Percentiles rank a stretch among this genome's conserved stretches.
Evolutionary conservation across 768 basidiomycete species (phyloP).

Genomic region (Pleurotus citrinopileatus): DNA sequence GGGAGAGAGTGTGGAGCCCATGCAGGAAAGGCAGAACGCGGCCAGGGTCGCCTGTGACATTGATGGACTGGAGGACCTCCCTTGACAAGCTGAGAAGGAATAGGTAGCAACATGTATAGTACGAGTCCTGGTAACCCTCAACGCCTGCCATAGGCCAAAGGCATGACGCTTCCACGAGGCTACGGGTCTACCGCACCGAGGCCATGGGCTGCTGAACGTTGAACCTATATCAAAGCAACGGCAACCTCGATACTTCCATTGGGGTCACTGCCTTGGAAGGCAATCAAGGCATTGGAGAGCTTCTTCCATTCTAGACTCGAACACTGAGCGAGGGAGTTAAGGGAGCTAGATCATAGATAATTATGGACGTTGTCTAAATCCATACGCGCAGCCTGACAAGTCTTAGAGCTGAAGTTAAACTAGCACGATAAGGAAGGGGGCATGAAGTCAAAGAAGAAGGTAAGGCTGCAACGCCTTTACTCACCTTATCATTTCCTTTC

Average conservation of each 20-base stretch:
- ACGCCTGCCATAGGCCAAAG: not conserved
- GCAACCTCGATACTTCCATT: not conserved
- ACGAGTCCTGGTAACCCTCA: not conserved
- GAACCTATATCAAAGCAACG: not conserved
- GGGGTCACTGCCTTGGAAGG: too few relatives aligned
- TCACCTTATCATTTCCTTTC: constrained; percentile 7
- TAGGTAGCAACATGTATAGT: too few relatives aligned
- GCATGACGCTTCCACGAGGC: not conserved
- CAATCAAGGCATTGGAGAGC: too few relatives aligned
- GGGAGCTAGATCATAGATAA: too few relatives aligned
- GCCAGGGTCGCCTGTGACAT: not conserved
- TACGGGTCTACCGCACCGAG: constrained; percentile 8
- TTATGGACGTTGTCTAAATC: too few relatives aligned
- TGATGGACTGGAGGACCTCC: constrained; percentile 7
- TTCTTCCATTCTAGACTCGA: too few relatives aligned
- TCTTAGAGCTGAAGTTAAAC: too few relatives aligned
- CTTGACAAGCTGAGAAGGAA: too few relatives aligned
- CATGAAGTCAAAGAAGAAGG: not conserved
- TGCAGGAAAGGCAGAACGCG: too few relatives aligned
- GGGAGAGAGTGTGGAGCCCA: too few relatives aligned
- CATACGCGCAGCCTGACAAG: too few relatives aligned
- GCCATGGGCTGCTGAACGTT: not conserved
- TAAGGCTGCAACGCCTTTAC: not conserved
- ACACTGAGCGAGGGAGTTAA: too few relatives aligned
- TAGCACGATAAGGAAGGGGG: not conserved